Evolutionary conservation across 2,329 filamentous ascomycete genomes (phyloP), one percentile per base, ranked within the genome.

Genomic region (Fusarium scirpi): DNA sequence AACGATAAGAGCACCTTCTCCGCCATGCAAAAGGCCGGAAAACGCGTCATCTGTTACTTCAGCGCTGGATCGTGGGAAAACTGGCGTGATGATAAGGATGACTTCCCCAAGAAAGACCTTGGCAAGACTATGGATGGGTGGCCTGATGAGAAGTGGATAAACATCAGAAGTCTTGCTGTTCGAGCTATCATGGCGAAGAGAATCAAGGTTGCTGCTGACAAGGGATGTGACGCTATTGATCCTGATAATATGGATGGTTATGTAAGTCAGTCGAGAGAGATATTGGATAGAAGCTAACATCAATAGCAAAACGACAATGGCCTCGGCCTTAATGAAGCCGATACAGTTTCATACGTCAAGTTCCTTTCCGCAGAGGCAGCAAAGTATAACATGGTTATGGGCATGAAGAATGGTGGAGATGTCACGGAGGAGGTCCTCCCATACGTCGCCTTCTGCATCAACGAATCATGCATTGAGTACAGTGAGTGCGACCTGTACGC

Each of bases 41-140:
- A 87, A 71, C 89, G 86, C 58, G 86, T 92, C 44, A 89, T 93
- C 56, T 93, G 91, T 81, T 93, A 94, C 79, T 93, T 93, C 80
- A 91, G 88, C 43, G 90, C 89, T 0, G 91, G 91, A 0, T 90
- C 87, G 1, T 92, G 85, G 70, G 91, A 93, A 77, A 77, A 87
- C 38, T 87, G 85, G 81, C 84, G 91, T 2, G 78, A 83, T 1
- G 91, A 93, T 72, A 81, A 83, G 13, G 72, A 72, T n/a, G 70
- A 85, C 1, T 92, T 92, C 72, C 73, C 80, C 2, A 64, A 81
- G 1, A 77, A 79, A 0, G 90, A 92, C 67, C 77, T 89, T n/a
- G 91, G 90, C 13, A 83, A 84, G 3, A 77, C 79, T 3, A 79
- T 93, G 12, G 82, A 87, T 13, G 90, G 86, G 6, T 93, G 91